phyloP scores from a whole-genome alignment of 768 basidiomycete genomes.

The Leccinum uliginosum region DNA sequence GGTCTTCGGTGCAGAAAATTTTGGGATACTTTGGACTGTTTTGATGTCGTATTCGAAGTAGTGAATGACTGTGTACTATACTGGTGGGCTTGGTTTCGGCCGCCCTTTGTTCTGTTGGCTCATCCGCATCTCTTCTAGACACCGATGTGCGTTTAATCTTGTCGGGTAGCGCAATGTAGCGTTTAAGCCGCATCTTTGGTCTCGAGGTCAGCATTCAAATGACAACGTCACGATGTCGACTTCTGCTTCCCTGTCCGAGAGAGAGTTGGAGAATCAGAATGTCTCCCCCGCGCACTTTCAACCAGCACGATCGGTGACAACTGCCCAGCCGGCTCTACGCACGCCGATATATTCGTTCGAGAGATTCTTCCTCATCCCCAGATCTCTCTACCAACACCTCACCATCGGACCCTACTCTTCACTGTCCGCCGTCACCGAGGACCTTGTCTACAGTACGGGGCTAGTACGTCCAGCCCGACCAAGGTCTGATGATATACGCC shows the following conservation, averaged over 20 bases:
- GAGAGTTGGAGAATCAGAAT: conserved; percentile 13
- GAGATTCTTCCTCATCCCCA: conserved; percentile 31
- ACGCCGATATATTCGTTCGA: conserved; percentile 33
- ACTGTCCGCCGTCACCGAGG: conserved; percentile 32
- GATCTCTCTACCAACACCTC: conserved; percentile 42
- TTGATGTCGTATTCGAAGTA: too few relatives aligned
- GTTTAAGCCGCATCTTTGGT: too few relatives aligned
- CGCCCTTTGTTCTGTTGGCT: too few relatives aligned
- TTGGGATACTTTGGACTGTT: too few relatives aligned
- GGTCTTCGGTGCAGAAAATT: too few relatives aligned
- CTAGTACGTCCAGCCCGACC: conserved; percentile 34
- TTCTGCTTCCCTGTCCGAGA: conserved; percentile 48
- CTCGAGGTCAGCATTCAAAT: background rate
- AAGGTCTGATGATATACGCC: conserved; percentile 40
- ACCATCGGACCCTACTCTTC: conserved; percentile 47
- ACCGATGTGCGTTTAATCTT: too few relatives aligned
- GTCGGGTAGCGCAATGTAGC: too few relatives aligned
- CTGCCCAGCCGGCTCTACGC: conserved; percentile 41
- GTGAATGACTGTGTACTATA: too few relatives aligned
- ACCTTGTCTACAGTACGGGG: conserved; percentile 30
- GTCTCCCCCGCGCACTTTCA: background rate
- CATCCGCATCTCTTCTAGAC: too few relatives aligned
- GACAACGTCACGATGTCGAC: conserved; percentile 32
- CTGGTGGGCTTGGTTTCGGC: too few relatives aligned
- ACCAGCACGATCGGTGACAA: background rate